phyloP scores from a whole-genome alignment of 2,329 filamentous ascomycete genomes.

The Hypoxylon sp. region DNA sequence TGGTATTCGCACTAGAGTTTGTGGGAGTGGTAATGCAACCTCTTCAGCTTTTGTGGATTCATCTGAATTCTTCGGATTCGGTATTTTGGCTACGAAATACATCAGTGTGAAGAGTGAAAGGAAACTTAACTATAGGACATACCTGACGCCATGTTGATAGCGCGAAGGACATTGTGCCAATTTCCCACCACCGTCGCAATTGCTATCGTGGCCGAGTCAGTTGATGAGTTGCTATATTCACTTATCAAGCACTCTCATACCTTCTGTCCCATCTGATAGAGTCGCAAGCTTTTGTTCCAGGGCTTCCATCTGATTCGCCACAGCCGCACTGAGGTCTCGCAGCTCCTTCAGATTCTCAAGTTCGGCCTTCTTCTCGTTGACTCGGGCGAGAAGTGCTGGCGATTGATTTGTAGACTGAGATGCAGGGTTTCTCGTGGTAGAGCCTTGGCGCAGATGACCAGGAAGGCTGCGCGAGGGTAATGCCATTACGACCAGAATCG shows the following conservation, averaged over 20 bases:
- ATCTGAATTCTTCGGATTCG: conserved; percentile 64
- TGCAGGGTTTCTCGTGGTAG: conserved; percentile 57
- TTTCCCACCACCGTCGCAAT: conserved; percentile 87
- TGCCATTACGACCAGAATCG: conserved; percentile 59
- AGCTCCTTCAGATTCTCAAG: conserved; percentile 82
- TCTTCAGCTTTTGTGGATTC: conserved; percentile 55
- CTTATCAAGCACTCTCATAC: conserved; percentile 54
- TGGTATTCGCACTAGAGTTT: conserved; percentile 86
- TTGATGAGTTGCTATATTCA: neutral
- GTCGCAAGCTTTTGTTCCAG: conserved; percentile 82
- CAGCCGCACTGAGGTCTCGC: conserved; percentile 80
- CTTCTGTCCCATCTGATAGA: conserved; percentile 84
- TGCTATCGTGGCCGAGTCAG: conserved; percentile 60
- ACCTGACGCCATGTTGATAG: conserved; percentile 90
- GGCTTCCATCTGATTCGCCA: conserved; percentile 85
- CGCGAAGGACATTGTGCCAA: conserved; percentile 87
- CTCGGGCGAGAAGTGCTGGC: conserved; percentile 76
- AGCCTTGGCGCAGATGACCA: conserved; percentile 74
- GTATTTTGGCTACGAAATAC: conserved; percentile 70
- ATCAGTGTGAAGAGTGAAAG: conserved; percentile 24
- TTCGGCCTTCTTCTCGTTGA: conserved; percentile 87
- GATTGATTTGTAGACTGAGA: conserved; percentile 69
- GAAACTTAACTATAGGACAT: conserved; percentile 49
- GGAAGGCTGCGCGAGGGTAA: conserved; percentile 69
- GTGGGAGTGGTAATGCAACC: conserved; percentile 70